Evolutionary conservation across 495 filamentous ascomycete species (phyloP).

Genomic region (Tuber brumale): DNA sequence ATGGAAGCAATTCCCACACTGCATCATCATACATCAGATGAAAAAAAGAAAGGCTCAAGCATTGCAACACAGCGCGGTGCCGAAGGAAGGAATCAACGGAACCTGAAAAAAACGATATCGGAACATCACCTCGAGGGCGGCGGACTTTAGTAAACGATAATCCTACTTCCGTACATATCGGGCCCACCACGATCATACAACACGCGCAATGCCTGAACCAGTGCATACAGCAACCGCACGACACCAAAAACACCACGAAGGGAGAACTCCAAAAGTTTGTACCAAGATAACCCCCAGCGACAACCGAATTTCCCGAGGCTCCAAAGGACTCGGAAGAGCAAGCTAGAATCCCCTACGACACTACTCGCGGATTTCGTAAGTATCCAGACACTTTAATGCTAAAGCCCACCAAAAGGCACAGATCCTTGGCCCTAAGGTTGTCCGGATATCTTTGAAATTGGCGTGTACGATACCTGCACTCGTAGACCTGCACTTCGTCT

Average conservation of each 20-base stretch:
- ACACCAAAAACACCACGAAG: background rate
- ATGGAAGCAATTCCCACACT: background rate
- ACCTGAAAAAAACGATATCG: background rate
- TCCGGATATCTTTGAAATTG: no score
- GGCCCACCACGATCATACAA: background rate
- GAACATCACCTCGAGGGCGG: background rate
- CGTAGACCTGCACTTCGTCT: background rate
- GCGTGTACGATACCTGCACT: background rate
- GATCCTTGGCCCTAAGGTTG: no score
- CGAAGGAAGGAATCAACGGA: background rate
- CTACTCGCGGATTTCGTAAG: background rate
- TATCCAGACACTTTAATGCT: no score
- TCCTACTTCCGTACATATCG: background rate
- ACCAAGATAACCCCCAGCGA: background rate
- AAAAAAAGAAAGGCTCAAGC: background rate
- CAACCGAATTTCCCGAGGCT: background rate
- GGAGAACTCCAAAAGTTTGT: background rate
- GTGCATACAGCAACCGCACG: background rate
- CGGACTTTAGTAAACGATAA: background rate
- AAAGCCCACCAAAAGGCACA: no score
- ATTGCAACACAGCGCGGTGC: background rate
- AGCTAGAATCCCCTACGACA: background rate
- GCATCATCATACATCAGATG: constrained; percentile 4
- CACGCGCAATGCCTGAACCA: background rate
- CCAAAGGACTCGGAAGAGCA: background rate